These are phyloP conservation scores for Venturia aucupariae DNA, from an alignment of 2,329 filamentous ascomycete genomes.

Conservation along the genomic window DNA sequence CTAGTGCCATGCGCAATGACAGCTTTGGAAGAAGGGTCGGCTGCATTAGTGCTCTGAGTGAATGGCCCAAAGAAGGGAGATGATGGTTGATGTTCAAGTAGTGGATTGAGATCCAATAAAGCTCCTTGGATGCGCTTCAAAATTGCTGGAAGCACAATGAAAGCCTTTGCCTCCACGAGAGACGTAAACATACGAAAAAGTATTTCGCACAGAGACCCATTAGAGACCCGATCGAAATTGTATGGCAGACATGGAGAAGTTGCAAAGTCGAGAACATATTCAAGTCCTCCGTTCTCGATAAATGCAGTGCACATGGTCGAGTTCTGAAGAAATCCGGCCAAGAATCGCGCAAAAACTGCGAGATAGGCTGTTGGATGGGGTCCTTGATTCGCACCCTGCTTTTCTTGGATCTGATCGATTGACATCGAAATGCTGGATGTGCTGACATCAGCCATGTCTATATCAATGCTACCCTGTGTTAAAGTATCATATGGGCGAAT, in stretches of 20 bases:
- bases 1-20: slow-evolving; percentile 57
- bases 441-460: neutral
- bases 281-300: slow-evolving; percentile 69
- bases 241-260: slow-evolving; percentile 67
- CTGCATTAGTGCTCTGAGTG: slow-evolving; percentile 26
- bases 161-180: slow-evolving; percentile 70
- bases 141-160: slow-evolving; percentile 73
- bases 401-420: slow-evolving; percentile 37
- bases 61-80: slow-evolving; percentile 63
- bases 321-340: slow-evolving; percentile 69
- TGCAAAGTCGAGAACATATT: slow-evolving; percentile 74
- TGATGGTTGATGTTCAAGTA: slow-evolving; percentile 46
- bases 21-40: slow-evolving; percentile 17
- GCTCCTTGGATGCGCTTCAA: slow-evolving; percentile 63
- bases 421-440: slow-evolving; percentile 18
- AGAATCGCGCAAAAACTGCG: slow-evolving; percentile 65
- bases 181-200: slow-evolving; percentile 66
- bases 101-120: slow-evolving; percentile 56
- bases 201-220: slow-evolving; percentile 36
- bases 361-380: slow-evolving; percentile 59
- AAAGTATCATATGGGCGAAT: neutral
- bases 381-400: slow-evolving; percentile 34
- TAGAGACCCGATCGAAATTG: slow-evolving; percentile 5
- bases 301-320: slow-evolving; percentile 62
- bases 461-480: neutral